Base-by-base conservation (phyloP, 345 rosid species). In the Hibiscus mutabilis region DNA sequence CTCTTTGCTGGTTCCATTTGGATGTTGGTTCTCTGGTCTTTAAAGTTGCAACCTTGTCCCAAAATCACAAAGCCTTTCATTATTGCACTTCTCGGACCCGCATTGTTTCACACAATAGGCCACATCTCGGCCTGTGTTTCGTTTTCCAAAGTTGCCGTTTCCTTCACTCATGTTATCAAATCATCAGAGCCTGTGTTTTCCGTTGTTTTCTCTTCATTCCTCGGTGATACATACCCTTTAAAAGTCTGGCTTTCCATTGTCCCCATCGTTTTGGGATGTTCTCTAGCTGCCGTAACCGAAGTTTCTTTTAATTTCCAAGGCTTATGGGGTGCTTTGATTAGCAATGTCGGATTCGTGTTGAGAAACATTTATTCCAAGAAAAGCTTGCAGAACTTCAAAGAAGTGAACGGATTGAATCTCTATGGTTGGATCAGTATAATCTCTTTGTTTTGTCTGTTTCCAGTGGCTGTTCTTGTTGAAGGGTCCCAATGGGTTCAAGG, bases 131-230 rank as follows among this genome's bases (percentile, higher is more conserved):
- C 97, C 37, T 94, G 98, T 74, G 97, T 63, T 56, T 94, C 98
- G 3, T 94, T 94, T 86, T 94, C 98, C 25, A 94, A 94, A 74
- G 98, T 94, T 8, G 98, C 98, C 52, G 95, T 94, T 67, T 94
- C 98, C 19, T 94, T 94, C 87, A 94, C 98, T 31, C 98, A 91
- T 73, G 97, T 94, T 2, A 94, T 94, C 79, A 94, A 94, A 82
- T 94, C 98, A 33, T 88, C 97, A 0, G 98, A 94, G 79, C 97
- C 97, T 12, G 98, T 88, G n/a, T 91, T 94, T 87, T 86, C 98
- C 7, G 98, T 94, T 71, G 70, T 94, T 5, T 91, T 94, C 87
- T 94, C 92, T 15, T 91, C 97, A 4, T 76, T 94, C 67, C 91
- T 94, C 1, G 98, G 98, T 1, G 97, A 94, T 73, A 74, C 88